These are phyloP conservation scores for Glycine latifolia DNA, from an alignment of 306 rosid species.

Conservation along the genomic window DNA sequence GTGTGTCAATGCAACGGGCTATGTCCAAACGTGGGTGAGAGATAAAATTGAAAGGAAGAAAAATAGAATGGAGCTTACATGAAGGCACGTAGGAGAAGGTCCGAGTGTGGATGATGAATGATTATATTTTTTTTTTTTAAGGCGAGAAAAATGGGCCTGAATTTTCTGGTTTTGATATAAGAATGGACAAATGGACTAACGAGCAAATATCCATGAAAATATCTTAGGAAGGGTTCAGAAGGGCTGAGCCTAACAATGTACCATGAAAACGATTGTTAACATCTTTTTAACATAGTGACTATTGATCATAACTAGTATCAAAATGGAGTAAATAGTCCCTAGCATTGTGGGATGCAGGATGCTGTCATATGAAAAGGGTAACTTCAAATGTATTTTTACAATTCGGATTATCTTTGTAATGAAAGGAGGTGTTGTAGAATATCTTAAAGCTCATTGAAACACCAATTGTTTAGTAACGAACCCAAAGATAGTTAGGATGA, in stretches of 20 bases:
- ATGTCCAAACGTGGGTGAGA: not conserved
- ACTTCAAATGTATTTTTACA: no score
- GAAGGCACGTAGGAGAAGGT: conserved; percentile 43
- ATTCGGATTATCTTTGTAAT: no score
- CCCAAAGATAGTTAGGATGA: no score
- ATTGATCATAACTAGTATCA: no score
- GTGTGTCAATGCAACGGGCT: not conserved
- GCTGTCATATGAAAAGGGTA: no score
- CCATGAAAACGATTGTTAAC: not conserved
- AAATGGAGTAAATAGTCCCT: no score
- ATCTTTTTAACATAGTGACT: no score
- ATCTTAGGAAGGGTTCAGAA: conserved; percentile 35
- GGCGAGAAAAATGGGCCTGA: not conserved
- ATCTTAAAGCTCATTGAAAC: no score
- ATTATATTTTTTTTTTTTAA: conserved; percentile 16
- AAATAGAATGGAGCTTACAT: conserved; percentile 49
- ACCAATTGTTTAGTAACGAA: no score
- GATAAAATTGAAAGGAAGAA: conserved; percentile 27
- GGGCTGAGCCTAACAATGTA: not conserved
- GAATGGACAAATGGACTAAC: conserved; percentile 27
- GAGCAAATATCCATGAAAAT: conserved; percentile 47
- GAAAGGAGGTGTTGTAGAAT: no score
- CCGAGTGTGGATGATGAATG: conserved; percentile 50
- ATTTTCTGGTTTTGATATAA: not conserved
- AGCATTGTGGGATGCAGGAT: no score